Evolutionary conservation across 2,329 filamentous ascomycete genomes (phyloP), one percentile per base, ranked within the genome.

Genomic region (Colletotrichum sp.): DNA sequence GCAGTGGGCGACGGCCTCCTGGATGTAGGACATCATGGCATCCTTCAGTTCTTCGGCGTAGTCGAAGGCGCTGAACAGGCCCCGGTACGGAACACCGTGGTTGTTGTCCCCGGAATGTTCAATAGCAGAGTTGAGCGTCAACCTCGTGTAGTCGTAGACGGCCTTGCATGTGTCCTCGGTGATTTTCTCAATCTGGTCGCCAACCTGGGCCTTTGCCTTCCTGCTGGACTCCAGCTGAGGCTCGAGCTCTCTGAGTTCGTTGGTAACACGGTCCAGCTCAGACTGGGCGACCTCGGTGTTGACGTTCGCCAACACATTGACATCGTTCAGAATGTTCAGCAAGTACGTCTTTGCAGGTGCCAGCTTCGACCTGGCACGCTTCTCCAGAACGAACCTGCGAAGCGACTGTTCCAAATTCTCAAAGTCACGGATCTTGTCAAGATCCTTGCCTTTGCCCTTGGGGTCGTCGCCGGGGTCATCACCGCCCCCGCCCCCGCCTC

Each of bases 261-360:
- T 90, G 9, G 91, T 94, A 3, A 99, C 95, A 32, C 96, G 92
- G 75, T 97, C 92, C 15, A 99, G 88, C 84, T 99, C 97, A 10
- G 93, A 90, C 80, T 95, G 92, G 3, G 96, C 96, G 32, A 98
- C 94, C 78, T 98, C 95, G 30, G 93, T 90, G 84, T 99, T 99
- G 80, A 98, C 95, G 1, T 90, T 92, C 7, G 96, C 96, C 57
- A 99, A 89, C 6, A 92, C 93, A 81, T 95, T 89, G 75, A 99
- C 89, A 81, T 99, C 97, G 79, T 95, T 94, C 39, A 99, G 90
- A 30, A 99, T 94, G 84, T 99, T 99, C 80, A 98, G 88, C 2
- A 99, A 91, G 82, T 99, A 99, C 3, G 96, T 99, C 85, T 96
- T 96, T 8, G 97, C 97, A 7, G 97, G 97, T 2, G 97, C 96